These are phyloP conservation scores for Neospora caninum DNA, from an alignment of 169 alveolate genomes.

Conservation along the genomic window DNA sequence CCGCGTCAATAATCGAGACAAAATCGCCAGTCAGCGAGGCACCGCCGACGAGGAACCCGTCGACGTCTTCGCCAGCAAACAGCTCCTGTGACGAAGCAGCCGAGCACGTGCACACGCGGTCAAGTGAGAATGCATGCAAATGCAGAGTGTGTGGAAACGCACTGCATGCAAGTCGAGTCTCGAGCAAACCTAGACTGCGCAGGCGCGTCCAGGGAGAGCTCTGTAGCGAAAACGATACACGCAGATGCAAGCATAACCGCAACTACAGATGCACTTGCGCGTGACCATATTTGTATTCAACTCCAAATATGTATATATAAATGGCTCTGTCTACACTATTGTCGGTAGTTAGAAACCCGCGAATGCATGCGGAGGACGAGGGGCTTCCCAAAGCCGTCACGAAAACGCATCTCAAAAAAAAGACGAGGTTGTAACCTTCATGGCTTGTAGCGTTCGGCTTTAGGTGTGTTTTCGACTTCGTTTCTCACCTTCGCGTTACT, in stretches of 20 bases:
- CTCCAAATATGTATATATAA: too few relatives aligned
- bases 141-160: neutral
- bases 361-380: too few relatives aligned
- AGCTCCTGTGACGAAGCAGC: conserved; percentile 80
- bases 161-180: neutral
- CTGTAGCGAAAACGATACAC: neutral
- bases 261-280: too few relatives aligned
- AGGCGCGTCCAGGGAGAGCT: neutral
- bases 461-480: too few relatives aligned
- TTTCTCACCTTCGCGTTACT: conserved; percentile 76
- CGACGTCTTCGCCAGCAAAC: conserved; percentile 90
- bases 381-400: too few relatives aligned
- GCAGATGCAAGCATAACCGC: too few relatives aligned
- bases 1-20: conserved; percentile 84
- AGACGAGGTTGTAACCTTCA: too few relatives aligned
- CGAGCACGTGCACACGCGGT: neutral
- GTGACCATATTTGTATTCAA: too few relatives aligned
- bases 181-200: neutral
- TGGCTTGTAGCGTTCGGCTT: too few relatives aligned
- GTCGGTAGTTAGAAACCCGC: too few relatives aligned
- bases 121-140: neutral
- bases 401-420: too few relatives aligned
- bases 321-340: too few relatives aligned
- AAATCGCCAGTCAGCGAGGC: conserved; percentile 95
- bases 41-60: conserved; percentile 99